These are phyloP conservation scores for Schizonepeta tenuifolia DNA, from an alignment of 257 asterid species.

Conservation along the genomic window DNA sequence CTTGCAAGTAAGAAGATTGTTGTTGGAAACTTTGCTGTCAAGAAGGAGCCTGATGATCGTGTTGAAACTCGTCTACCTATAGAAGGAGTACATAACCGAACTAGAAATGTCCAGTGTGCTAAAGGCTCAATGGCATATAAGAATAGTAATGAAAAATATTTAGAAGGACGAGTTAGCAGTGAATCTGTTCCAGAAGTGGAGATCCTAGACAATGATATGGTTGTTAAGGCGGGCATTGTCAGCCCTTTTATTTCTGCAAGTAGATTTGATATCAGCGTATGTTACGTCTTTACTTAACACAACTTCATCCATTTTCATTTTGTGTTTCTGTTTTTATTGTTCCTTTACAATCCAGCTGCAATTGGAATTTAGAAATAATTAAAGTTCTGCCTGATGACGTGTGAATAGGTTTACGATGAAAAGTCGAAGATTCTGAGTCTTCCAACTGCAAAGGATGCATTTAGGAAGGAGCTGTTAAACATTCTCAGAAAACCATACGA, in stretches of 20 bases:
- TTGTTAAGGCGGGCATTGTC: conserved; percentile 4
- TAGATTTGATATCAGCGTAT: conserved; percentile 24
- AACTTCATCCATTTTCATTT: not conserved
- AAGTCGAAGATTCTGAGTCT: not conserved
- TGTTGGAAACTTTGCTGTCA: not conserved
- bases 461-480: conserved; percentile 35
- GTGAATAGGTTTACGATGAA: conserved; percentile 35
- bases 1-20: conserved; percentile 4
- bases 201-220: conserved; percentile 34
- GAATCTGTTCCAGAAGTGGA: conserved; percentile 25
- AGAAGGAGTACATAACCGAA: not conserved
- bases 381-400: not conserved
- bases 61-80: not conserved
- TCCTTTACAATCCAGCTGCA: too few relatives aligned
- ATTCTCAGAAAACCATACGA: conserved; percentile 7
- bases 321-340: not conserved
- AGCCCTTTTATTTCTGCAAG: conserved; percentile 36
- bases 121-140: not conserved
- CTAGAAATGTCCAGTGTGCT: not conserved
- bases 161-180: not conserved
- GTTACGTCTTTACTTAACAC: conserved; percentile 21
- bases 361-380: not conserved
- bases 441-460: conserved; percentile 17
- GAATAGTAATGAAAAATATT: not conserved
- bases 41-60: not conserved